Evolutionary conservation across 2,329 filamentous ascomycete genomes (phyloP), one percentile per base, ranked within the genome.

Genomic region (Fusarium illudens): DNA sequence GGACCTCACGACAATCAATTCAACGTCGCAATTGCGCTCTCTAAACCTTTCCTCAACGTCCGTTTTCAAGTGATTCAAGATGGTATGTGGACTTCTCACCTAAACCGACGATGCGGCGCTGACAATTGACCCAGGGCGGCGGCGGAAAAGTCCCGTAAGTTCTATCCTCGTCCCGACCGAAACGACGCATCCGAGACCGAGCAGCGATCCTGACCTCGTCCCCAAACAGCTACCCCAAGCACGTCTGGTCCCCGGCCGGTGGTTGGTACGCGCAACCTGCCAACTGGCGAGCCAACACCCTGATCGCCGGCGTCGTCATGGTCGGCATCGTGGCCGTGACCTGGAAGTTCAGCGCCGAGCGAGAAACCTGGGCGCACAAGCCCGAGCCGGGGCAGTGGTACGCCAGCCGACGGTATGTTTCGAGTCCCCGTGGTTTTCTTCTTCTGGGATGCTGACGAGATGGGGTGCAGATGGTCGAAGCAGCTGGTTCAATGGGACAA

Each of bases 221-320:
- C 39, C 25, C 17, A 32, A 37, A 48, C 75, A 97, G 93, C 78
- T 97, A 97, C 83, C 94, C 94, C 80, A 97, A 97, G 87, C 95
- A 99, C 86, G 93, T 99, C 87, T 99, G 96, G 96, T 98, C 96
- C 77, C 96, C 96, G 66, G 86, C 95, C 71, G 96, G 96, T 87
- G 96, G 96, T 82, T 99, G 96, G 96, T 99, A 99, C 82, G 84
- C 91, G 57, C 95, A 97, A 80, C 96, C 96, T 56, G 85, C 87
- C 72, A 99, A 99, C 86, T 99, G 96, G 96, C 96, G 92, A 80
- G 83, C 84, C 75, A 99, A 99, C 85, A 99, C 96, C 6, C 86
- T 90, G 58, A 84, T 96, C 71, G 89, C 94, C 77, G 87, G 87
- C 63, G 86, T 84, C 49, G 86, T 91, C 58, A 84, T 96, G 53